Evolutionary conservation across 164 flowering plant species (phyloP), one percentile per base, ranked within the genome.

Genomic region (Dillenia suffruticosa): DNA sequence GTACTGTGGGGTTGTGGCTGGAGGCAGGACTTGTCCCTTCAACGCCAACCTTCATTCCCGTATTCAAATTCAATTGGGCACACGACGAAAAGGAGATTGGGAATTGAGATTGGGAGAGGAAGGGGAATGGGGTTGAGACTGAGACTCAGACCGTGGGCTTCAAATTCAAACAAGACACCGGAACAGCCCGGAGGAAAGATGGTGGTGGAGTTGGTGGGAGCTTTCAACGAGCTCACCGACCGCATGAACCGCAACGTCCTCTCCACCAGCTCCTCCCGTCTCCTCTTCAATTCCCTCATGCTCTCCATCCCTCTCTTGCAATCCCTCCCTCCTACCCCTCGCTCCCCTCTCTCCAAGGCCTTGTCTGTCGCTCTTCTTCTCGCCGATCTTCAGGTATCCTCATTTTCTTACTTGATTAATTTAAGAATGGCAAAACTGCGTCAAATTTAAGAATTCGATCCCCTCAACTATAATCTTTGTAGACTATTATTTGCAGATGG

Each of bases 191-290:
- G 98, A 46, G 96, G 91, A 44, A 89, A 82, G 73, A 88, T 88
- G 93, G 96, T 92, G 68, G 91, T 82, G 66, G 92, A 90, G 65
- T 63, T 92, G 45, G 95, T 89, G 9, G 93, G 92, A 40, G 95
- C 92, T 0, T 92, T 90, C 72, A 90, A 88, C 62, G 82, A 87
- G 65, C 79, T 90, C 12, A 88, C 96, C 12, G 86, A 83, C 68
- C 79, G 83, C 63, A 90, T 87, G 88, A 79, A 57, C 17, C 13
- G 9, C 52, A 58, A 56, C n/a, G 70, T 69, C 32, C 62, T 83
- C 44, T 82, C 90, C 8, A 79, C 82, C 11, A 76, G 82, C 54
- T 86, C 93, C 10, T 86, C 91, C 2, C 71, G 77, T 8, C 70
- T 92, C 9, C 86, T 92, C n/a, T 92, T 92, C 72, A 77, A 79